phyloP scores from a whole-genome alignment of 2,329 filamentous ascomycete species.

The Fusarium setosum region DNA sequence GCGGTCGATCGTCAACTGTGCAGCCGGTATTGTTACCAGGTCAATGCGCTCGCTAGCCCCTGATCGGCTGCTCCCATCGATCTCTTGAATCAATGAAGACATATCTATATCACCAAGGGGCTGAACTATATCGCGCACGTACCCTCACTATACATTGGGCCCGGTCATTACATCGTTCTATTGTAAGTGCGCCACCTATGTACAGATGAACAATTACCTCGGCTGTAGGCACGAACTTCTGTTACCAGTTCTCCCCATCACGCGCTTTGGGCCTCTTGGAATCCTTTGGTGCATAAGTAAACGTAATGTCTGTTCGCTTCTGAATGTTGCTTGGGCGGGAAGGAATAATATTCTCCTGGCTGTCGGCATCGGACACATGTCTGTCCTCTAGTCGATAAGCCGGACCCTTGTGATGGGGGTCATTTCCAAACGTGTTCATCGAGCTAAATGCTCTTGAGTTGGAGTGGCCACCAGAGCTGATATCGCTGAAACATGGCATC shows the following conservation, averaged over 20 bases:
- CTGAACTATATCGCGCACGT: too few species aligned
- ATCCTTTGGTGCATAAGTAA: neutral
- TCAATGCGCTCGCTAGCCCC: too few species aligned
- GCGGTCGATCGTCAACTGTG: too few species aligned
- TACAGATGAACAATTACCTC: too few species aligned
- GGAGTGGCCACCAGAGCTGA: neutral
- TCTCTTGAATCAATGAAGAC: too few species aligned
- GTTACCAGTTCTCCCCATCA: neutral
- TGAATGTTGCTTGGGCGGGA: neutral
- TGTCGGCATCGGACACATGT: conserved; percentile 2
- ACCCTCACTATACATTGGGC: too few species aligned
- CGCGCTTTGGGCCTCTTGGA: neutral
- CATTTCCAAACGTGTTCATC: neutral
- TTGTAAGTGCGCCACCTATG: too few species aligned
- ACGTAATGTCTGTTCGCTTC: neutral
- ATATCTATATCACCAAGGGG: too few species aligned
- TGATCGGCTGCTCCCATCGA: too few species aligned
- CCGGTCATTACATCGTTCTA: too few species aligned
- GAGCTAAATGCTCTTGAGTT: neutral
- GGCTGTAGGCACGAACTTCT: too few species aligned
- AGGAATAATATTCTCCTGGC: conserved; percentile 12
- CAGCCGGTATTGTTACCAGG: too few species aligned
- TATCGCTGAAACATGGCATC: conserved; percentile 3
- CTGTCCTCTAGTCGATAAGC: conserved; percentile 8
- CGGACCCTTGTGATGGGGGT: neutral